Evolutionary conservation across 495 filamentous ascomycete species (phyloP), one percentile per base, ranked within the genome.

Genomic region (Talaromyces stipitatus): DNA sequence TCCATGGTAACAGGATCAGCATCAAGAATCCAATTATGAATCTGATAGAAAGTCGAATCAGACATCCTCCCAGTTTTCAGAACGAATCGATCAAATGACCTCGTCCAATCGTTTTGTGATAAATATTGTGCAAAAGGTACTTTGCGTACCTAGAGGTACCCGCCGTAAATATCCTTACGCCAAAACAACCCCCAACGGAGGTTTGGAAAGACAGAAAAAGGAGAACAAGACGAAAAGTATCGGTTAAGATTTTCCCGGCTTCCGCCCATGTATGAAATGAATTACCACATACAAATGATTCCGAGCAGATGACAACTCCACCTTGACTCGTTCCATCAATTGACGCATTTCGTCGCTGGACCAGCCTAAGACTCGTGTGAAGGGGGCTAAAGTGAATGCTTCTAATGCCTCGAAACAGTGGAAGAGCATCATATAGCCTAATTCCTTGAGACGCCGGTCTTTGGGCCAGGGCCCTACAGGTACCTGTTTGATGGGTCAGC

Each of bases 301-400:
- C 4, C 62, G 71, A 2, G 69, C 63, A 58, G 83, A 77, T 32
- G 71, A 64, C 36, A 87, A 56, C 48, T 80, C 82, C 23, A 70
- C 72, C 38, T 78, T 72, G 5, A 83, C 72, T 7, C 79, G 67
- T 12, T 73, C 76, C 4, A 81, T 69, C 54, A 85, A 71, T 11
- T 72, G 71, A 57, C 84, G 75, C 23, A 82, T 75, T 62, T 85
- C 72, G n/a, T 72, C 73, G 54, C 69, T 18, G 50, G 73, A 45
- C 76, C 79, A 82, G 2, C 80, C 78, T 10, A 82, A 70, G 14
- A 78, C 71, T 14, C 75, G 74, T 2, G 78, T 83, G 60, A 85
- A 83, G 1, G 82, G 64, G 22, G 72, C 74, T 54, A 79, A 76
- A 27, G 66, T 76, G 52, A 83, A 76, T 1, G 75, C 72, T 10